Evolutionary conservation across 2,329 filamentous ascomycete genomes (phyloP).

Genomic region (Phaeoacremonium minimum): DNA sequence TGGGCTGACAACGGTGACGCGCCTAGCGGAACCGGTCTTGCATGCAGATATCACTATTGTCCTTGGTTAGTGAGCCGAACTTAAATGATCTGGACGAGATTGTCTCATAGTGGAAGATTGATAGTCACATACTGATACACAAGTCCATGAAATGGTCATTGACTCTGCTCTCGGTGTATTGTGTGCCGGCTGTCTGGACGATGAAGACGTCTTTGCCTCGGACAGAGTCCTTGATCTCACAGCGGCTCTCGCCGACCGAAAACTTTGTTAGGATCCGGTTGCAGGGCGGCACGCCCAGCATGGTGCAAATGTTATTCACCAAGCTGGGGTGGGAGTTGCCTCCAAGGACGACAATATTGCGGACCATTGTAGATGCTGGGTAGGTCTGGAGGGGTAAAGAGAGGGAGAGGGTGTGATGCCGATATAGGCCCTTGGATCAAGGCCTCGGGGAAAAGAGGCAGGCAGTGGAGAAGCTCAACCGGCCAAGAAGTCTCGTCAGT

Average conservation of each 20-base stretch:
- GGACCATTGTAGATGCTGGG: constrained; percentile 77
- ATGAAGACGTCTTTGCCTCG: constrained; percentile 99
- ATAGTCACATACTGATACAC: constrained; percentile 98
- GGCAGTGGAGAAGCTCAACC: too few relatives aligned
- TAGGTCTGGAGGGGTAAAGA: neutral
- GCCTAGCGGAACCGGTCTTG: constrained; percentile 85
- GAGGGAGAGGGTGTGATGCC: too few relatives aligned
- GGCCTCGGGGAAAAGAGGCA: too few relatives aligned
- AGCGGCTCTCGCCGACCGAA: constrained; percentile 87
- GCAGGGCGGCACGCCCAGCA: constrained; percentile 78
- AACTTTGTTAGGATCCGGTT: constrained; percentile 87
- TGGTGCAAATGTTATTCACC: constrained; percentile 81
- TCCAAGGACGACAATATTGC: constrained; percentile 89
- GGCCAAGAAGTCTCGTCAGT: too few relatives aligned
- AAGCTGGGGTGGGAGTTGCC: constrained; percentile 89
- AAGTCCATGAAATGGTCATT: constrained; percentile 97
- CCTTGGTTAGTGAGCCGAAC: constrained; percentile 26
- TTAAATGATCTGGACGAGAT: too few relatives aligned
- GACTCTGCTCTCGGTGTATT: constrained; percentile 58
- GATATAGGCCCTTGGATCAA: neutral
- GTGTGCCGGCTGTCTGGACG: constrained; percentile 79
- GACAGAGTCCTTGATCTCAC: constrained; percentile 94
- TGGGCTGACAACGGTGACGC: constrained; percentile 90
- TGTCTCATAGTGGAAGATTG: too few relatives aligned
- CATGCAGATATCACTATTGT: constrained; percentile 91